These are phyloP conservation scores for Phaffia australis DNA, from an alignment of 768 basidiomycete species.

Conservation along the genomic window DNA sequence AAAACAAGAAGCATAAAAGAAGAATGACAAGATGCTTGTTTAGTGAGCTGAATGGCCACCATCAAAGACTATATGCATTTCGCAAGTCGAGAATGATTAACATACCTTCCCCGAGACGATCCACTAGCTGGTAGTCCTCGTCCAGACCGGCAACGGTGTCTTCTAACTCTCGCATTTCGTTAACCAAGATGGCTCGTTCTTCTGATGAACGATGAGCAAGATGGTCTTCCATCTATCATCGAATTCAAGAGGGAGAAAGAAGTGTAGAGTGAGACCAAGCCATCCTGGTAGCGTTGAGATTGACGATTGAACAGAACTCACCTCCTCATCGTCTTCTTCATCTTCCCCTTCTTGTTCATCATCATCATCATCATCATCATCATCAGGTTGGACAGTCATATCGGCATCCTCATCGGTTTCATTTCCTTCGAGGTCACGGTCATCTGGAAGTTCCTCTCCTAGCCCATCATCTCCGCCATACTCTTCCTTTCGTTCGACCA, in stretches of 20 bases:
- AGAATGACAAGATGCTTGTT: background rate
- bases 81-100: background rate
- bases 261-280: background rate
- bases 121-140: constrained; percentile 64
- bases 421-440: constrained; percentile 8
- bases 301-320: constrained; percentile 9
- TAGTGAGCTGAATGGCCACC: background rate
- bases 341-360: constrained; percentile 35
- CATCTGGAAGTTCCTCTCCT: background rate
- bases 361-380: constrained; percentile 37
- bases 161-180: constrained; percentile 66
- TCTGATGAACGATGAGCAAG: constrained; percentile 40
- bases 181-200: constrained; percentile 61
- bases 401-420: constrained; percentile 40
- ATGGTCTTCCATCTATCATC: constrained; percentile 26
- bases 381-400: constrained; percentile 30
- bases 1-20: background rate
- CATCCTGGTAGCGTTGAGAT: background rate
- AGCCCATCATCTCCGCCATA: background rate
- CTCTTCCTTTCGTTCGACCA: background rate
- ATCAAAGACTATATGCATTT: background rate
- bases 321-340: constrained; percentile 36
- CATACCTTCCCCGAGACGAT: constrained; percentile 72
- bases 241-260: background rate
- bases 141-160: constrained; percentile 55